A percentile compares a stretch with the other conserved stretches of the same genome.
These are phyloP conservation scores for Zancudomyces culisetae DNA, from an alignment of 371 early-diverging fungal species.

Conservation along the genomic window DNA sequence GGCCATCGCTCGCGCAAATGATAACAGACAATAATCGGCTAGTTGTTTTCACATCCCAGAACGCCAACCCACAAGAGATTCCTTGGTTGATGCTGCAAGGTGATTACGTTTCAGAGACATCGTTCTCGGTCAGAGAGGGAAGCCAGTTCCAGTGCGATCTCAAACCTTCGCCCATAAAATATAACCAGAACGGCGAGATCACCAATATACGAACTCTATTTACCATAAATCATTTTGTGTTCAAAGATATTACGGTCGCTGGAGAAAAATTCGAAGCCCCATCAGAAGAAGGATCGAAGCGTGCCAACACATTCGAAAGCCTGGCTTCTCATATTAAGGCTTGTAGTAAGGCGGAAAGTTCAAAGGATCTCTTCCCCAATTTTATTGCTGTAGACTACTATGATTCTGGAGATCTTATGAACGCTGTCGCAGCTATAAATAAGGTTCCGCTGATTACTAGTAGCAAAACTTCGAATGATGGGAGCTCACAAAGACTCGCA, in stretches of 20 bases:
- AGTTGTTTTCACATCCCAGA: constrained; percentile 38
- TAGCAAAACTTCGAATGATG: too few species aligned
- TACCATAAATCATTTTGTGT: constrained; percentile 24
- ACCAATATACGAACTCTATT: constrained; percentile 12
- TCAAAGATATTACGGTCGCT: constrained; percentile 5
- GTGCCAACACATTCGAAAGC: constrained; percentile 10
- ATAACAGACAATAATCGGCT: constrained; percentile 40
- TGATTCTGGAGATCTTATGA: constrained; percentile 33
- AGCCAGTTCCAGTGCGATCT: constrained; percentile 10
- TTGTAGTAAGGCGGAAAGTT: constrained; percentile 6
- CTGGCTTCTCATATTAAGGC: constrained; percentile 12
- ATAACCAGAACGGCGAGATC: constrained; percentile 2
- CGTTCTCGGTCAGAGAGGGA: constrained; percentile 11
- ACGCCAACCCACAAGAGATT: constrained; percentile 27
- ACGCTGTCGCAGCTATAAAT: constrained; percentile 38
- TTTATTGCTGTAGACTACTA: constrained; percentile 60
- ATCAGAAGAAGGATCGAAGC: constrained; percentile 5
- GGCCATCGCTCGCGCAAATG: constrained; percentile 50
- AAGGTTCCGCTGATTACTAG: too few species aligned
- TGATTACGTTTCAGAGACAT: constrained; percentile 17
- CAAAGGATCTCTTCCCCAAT: constrained; percentile 30
- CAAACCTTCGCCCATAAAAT: neutral
- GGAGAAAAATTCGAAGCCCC: constrained; percentile 7
- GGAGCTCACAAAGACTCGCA: too few species aligned
- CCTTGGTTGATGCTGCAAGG: constrained; percentile 35